Evolutionary conservation across 768 basidiomycete genomes (phyloP), one percentile per base, ranked within the genome.

Genomic region (Ramaria sp.): DNA sequence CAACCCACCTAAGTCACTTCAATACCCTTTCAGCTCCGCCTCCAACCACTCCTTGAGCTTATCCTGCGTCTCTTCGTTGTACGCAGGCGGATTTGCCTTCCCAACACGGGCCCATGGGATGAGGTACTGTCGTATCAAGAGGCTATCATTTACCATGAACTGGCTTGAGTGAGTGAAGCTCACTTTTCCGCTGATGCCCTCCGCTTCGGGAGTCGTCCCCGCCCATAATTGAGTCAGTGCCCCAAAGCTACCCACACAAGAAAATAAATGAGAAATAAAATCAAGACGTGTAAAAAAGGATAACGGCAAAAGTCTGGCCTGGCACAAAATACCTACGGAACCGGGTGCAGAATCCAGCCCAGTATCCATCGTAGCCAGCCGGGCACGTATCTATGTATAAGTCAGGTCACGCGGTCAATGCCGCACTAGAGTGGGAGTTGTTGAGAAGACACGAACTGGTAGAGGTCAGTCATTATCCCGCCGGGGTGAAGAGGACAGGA

Each of bases 401-500:
- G 4, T 37, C 19, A 11, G 11, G 7, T 39, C 37, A 31, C 34
- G 9, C 34, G 1, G 34, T 34, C 9, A 19, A 2, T 13, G 17
- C 12, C 10, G 34, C 34, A 33, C 41, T 11, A 24, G 33, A 15
- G 5, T 27, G 5, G 27, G 27, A 2, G 3, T 27, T 5, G 27
- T 27, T 27, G 27, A 27, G 27, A 53, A 2, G 11, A 5, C 41
- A 54, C 53, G 37, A 22, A 54, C 53, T 45, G 62, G 39, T 63
- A 60, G 7, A 73, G 53, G 11, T 67, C 60, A 7, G 70, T 67
- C 17, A 54, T 60, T 13, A 71, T 41, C 50, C 68, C 67, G 53
- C 79, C 79, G 2, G 79, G 79, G 59, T 79, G 72, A 13, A 74
- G 33, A 27, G 77, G 66, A 12, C 64, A 71, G 0, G 75, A 76